Evolutionary conservation across 305 asterid genomes (phyloP), one percentile per base, ranked within the genome.

Genomic region (Euphrasia arctica): DNA sequence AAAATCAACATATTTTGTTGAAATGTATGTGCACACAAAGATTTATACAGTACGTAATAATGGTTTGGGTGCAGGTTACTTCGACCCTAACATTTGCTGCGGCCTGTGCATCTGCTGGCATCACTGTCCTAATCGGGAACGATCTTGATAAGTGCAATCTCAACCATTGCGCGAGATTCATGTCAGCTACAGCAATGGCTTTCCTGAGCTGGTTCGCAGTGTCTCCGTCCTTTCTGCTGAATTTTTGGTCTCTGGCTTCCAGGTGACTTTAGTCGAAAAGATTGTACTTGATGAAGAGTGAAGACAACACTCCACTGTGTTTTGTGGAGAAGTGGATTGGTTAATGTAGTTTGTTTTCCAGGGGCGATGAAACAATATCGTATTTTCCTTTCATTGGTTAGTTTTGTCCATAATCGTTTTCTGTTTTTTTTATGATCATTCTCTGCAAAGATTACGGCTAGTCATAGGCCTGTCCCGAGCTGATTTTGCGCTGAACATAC

Each of bases 91-190:
- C 98, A 66, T 92, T 92, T 74, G 93, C 96, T 62, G 95, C 97
- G 68, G 98, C 98, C 6, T 87, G 95, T 74, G 94, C 97, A 9
- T 86, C 97, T 4, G 98, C 98, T 64, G 96, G 98, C 39, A 86
- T 90, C 75, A 93, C 98, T 1, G 96, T 87, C 71, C 91, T 90
- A 52, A 87, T 93, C 27, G 87, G 96, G 50, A 93, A 93, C 10
- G 98, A 92, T 69, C 80, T 89, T 27, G 82, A 78, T 28, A 84
- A 60, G 63, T 92, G 98, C 77, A 66, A 65, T 63, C 67, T 80
- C 55, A 92, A 87, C 65, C 95, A 89, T 77, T 92, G 97, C 79
- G 70, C 87, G 11, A 83, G 91, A 74, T 92, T 92, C 70, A 88
- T 87, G 87, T 82, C 96, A 4, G 93, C 97, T 28, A 90, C 98